phyloP scores from a whole-genome alignment of 257 asterid species.

The Sherardia arvensis region DNA sequence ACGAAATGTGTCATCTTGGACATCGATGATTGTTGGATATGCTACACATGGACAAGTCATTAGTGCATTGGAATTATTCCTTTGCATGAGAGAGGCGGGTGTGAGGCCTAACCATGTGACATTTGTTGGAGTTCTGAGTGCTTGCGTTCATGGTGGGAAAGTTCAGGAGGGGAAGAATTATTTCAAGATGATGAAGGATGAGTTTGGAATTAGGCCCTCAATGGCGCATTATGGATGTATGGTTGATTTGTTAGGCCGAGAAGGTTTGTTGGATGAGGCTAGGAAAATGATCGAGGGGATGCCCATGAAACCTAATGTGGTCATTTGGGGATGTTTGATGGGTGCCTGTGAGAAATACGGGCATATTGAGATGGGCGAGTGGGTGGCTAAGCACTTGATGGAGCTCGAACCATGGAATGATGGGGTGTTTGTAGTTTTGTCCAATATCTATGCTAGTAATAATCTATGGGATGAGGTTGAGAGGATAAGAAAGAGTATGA shows the following conservation, averaged over 20 bases:
- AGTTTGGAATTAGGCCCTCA: constrained; percentile 42
- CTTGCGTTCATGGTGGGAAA: constrained; percentile 88
- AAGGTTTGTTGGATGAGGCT: constrained; percentile 71
- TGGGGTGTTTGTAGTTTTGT: constrained; percentile 70
- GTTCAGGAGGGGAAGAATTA: constrained; percentile 63
- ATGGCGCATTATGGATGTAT: constrained; percentile 83
- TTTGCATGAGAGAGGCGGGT: constrained; percentile 42
- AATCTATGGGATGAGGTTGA: constrained; percentile 73
- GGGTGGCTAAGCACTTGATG: constrained; percentile 65
- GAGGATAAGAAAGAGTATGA: constrained; percentile 52
- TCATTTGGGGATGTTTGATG: constrained; percentile 83
- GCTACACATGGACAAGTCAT: constrained; percentile 61
- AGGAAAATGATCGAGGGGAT: constrained; percentile 57
- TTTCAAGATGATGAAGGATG: constrained; percentile 54
- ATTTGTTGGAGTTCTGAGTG: constrained; percentile 74
- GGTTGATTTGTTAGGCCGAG: constrained; percentile 81
- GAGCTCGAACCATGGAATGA: constrained; percentile 75
- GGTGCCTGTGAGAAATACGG: constrained; percentile 89
- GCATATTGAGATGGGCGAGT: constrained; percentile 67
- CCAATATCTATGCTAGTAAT: constrained; percentile 76
- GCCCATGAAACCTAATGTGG: constrained; percentile 82
- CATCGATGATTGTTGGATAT: constrained; percentile 79
- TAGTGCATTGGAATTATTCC: constrained; percentile 54
- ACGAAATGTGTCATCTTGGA: constrained; percentile 82
- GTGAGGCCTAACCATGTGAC: constrained; percentile 70